Evolutionary conservation across 805 yeast species (phyloP).

Genomic region (Candida boleticola): DNA sequence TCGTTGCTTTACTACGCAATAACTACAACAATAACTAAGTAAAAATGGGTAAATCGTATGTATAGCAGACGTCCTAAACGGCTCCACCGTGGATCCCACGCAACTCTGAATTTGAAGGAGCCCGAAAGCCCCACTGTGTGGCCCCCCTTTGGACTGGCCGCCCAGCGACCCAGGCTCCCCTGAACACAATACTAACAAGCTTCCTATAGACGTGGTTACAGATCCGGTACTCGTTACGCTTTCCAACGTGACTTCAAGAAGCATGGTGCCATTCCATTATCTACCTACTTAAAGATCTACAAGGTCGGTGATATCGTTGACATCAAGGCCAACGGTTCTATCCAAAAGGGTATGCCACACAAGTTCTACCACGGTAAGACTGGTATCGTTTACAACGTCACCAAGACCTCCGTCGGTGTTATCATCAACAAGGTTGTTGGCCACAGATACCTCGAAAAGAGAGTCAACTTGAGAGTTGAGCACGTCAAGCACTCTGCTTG

Average conservation of each 20-base stretch:
- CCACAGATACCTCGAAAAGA: slow-evolving; percentile 98
- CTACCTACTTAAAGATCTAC: slow-evolving; percentile 97
- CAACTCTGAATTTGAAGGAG: no score
- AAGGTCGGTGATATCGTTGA: slow-evolving; percentile 99
- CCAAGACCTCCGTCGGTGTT: slow-evolving; percentile 98
- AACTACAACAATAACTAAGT: background rate
- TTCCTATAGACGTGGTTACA: slow-evolving; percentile 80
- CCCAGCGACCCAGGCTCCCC: no score
- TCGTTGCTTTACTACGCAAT: background rate
- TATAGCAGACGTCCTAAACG: background rate
- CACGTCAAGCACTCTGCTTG: slow-evolving; percentile 99
- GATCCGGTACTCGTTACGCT: slow-evolving; percentile 99
- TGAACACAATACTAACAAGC: slow-evolving; percentile 19
- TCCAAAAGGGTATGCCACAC: slow-evolving; percentile 99
- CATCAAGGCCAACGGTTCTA: slow-evolving; percentile 98
- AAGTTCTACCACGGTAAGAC: slow-evolving; percentile 99
- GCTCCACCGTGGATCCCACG: background rate
- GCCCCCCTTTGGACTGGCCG: no score
- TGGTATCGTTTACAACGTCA: slow-evolving; percentile 98
- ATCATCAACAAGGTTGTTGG: slow-evolving; percentile 98
- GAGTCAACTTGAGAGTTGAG: slow-evolving; percentile 97
- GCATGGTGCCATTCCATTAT: slow-evolving; percentile 92
- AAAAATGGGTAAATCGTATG: slow-evolving; percentile 11
- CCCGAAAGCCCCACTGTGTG: no score
- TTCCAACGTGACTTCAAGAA: slow-evolving; percentile 99